Conservation (phyloP, 495 filamentous ascomycete genomes). For the Echria macrotheca region DNA sequence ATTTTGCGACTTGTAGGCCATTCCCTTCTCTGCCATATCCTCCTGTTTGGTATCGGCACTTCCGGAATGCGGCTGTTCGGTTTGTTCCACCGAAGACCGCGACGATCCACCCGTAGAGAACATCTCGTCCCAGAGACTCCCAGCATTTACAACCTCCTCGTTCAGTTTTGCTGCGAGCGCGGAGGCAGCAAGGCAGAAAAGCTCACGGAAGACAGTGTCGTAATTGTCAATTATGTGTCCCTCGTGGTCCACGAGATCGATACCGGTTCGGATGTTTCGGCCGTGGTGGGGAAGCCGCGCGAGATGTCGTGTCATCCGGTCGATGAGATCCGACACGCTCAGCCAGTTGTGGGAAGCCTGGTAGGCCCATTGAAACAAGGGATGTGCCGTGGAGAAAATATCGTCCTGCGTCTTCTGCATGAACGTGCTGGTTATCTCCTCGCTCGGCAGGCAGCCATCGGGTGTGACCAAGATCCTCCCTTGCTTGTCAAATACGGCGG, state of each 20-base stretch:
- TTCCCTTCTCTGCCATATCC: conserved; percentile 25
- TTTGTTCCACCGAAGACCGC: neutral
- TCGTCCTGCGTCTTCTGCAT: conserved; percentile 71
- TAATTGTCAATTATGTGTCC: conserved; percentile 57
- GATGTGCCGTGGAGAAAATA: conserved; percentile 68
- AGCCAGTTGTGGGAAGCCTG: conserved; percentile 72
- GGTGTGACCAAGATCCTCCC: conserved; percentile 74
- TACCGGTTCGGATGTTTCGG: conserved; percentile 20
- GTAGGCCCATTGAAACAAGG: conserved; percentile 84
- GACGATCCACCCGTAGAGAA: conserved; percentile 51
- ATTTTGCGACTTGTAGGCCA: conserved; percentile 27
- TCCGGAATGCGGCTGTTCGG: neutral
- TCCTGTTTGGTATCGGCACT: neutral
- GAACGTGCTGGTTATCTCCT: conserved; percentile 75
- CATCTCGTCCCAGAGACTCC: conserved; percentile 74
- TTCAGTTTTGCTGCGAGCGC: conserved; percentile 63
- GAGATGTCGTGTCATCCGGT: conserved; percentile 61
- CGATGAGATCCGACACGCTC: conserved; percentile 59
- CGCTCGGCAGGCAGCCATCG: conserved; percentile 73
- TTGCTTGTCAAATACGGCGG: conserved; percentile 67
- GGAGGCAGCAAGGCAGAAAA: conserved; percentile 76
- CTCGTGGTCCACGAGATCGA: conserved; percentile 34
- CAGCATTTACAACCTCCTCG: conserved; percentile 56
- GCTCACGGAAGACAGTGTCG: conserved; percentile 73
- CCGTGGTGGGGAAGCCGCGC: conserved; percentile 30